A percentile compares a stretch with the other conserved stretches of the same genome.
Evolutionary conservation across 306 rosid genomes (phyloP).

Genomic region (Arachis hypogaea): DNA sequence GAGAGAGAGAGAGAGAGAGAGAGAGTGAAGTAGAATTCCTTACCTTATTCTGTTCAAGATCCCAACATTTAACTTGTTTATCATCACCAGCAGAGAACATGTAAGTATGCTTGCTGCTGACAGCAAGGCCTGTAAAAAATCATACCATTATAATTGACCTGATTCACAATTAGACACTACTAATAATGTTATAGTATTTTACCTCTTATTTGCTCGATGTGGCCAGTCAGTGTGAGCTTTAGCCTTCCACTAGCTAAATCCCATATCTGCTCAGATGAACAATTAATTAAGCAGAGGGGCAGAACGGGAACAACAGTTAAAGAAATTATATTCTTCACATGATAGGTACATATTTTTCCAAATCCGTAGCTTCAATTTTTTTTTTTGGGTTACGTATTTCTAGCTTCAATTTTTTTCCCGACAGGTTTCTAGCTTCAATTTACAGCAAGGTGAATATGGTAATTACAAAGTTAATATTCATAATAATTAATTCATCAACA

Average conservation of each 20-base stretch:
- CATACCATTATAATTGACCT: conserved; percentile 28
- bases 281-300: conserved; percentile 31
- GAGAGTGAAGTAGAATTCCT: conserved; percentile 13
- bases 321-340: neutral
- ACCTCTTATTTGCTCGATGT: conserved; percentile 97
- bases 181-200: conserved; percentile 36
- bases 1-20: neutral
- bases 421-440: neutral
- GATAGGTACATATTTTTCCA: conserved; percentile 25
- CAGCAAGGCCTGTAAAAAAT: conserved; percentile 79
- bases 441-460: neutral
- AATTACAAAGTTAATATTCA: conserved; percentile 2
- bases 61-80: conserved; percentile 99
- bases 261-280: conserved; percentile 79
- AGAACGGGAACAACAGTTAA: conserved; percentile 23
- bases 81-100: conserved; percentile 99
- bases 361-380: neutral
- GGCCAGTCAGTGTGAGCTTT: conserved; percentile 94
- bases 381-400: neutral
- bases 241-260: conserved; percentile 88
- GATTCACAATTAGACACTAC: conserved; percentile 22
- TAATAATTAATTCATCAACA: neutral
- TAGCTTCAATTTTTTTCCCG: neutral
- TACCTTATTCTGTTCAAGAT: conserved; percentile 98
- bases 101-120: conserved; percentile 86